Percentiles rank a stretch among this genome's conserved stretches.
Evolutionary conservation across 371 early-diverging fungal species (phyloP).

Genomic region (Entomophthora muscae): DNA sequence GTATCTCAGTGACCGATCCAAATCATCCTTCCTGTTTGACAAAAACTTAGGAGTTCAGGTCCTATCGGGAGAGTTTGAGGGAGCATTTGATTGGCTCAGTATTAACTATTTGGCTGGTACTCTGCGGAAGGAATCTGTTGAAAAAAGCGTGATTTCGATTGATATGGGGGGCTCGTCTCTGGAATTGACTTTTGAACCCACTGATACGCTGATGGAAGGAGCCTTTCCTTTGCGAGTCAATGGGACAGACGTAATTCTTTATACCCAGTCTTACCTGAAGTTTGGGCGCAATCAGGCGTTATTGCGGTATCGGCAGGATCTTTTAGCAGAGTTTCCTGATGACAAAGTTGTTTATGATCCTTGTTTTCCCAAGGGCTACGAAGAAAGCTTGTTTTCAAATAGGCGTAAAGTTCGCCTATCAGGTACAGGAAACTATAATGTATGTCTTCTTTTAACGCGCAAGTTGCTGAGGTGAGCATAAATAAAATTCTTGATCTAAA

Average conservation of each 20-base stretch:
- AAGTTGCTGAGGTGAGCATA: not conserved
- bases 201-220: not conserved
- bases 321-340: not conserved
- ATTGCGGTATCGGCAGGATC: not conserved
- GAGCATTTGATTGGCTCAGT: conserved; percentile 8
- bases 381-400: not conserved
- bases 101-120: conserved; percentile 3
- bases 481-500: too few relatives aligned
- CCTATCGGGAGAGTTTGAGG: conserved; percentile 9
- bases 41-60: conserved; percentile 6
- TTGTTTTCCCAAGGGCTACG: not conserved
- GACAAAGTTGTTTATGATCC: not conserved
- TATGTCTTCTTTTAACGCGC: not conserved
- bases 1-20: conserved; percentile 2
- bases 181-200: conserved; percentile 9
- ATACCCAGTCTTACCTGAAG: conserved; percentile 6
- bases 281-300: conserved; percentile 9
- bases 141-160: not conserved
- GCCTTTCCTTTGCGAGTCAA: conserved; percentile 4
- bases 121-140: not conserved
- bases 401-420: not conserved
- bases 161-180: conserved; percentile 9
- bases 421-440: conserved; percentile 4
- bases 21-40: conserved; percentile 7
- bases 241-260: conserved; percentile 2